phyloP scores from a whole-genome alignment of 2,329 filamentous ascomycete genomes.

The Epichloe hybrida region DNA sequence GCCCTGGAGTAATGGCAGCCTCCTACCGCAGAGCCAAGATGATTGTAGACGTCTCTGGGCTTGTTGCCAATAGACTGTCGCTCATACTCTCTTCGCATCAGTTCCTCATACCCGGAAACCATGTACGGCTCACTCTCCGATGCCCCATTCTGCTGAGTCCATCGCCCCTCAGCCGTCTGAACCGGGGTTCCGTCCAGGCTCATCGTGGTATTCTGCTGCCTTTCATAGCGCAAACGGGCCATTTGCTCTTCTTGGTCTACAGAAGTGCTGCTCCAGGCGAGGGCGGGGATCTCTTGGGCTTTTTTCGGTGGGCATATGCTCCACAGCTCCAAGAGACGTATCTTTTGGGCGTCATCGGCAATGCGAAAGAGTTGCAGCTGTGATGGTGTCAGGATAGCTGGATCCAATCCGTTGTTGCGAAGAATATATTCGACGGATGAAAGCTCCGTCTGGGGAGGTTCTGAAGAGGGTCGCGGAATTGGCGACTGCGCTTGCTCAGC shows the following conservation, averaged over 20 bases:
- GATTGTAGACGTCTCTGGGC: conserved; percentile 29
- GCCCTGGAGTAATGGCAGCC: conserved; percentile 36
- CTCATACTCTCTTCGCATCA: conserved; percentile 52
- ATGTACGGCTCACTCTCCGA: conserved; percentile 68
- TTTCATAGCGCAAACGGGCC: conserved; percentile 45
- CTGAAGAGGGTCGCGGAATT: conserved; percentile 33
- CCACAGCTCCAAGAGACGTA: conserved; percentile 73
- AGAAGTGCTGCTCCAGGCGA: conserved; percentile 39
- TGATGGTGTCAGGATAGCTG: conserved; percentile 52
- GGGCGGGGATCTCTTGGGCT: conserved; percentile 35
- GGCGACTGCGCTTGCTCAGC: conserved; percentile 19
- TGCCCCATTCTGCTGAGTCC: conserved; percentile 25
- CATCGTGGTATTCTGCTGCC: conserved; percentile 30
- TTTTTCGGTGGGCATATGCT: conserved; percentile 60
- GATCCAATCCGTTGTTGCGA: conserved; percentile 54
- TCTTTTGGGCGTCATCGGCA: conserved; percentile 57
- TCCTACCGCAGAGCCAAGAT: conserved; percentile 28
- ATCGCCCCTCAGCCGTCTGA: conserved; percentile 40
- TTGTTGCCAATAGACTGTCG: conserved; percentile 18
- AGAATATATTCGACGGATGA: conserved; percentile 45
- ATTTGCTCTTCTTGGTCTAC: conserved; percentile 46
- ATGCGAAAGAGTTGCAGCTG: conserved; percentile 70
- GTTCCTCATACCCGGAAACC: conserved; percentile 61
- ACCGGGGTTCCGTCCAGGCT: conserved; percentile 41
- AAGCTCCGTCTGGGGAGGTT: conserved; percentile 34